Evolutionary conservation across 768 basidiomycete genomes (phyloP).

Genomic region (Sarcodon sp.): DNA sequence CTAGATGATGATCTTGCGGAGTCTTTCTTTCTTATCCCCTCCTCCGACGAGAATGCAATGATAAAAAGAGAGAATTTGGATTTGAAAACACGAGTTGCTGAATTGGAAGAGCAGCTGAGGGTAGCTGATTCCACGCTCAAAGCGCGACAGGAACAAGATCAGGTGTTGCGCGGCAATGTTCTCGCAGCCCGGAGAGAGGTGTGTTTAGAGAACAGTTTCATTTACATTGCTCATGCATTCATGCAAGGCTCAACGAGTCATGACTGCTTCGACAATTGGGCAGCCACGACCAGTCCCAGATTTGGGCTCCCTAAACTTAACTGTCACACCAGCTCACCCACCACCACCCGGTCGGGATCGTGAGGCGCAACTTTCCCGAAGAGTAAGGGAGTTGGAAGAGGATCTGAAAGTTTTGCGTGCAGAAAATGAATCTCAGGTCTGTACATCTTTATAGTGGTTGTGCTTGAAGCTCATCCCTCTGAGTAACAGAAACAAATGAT

Average conservation of each 20-base stretch:
- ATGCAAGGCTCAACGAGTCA: conserved; percentile 62
- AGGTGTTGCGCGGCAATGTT: conserved; percentile 72
- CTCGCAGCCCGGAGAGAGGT: conserved; percentile 59
- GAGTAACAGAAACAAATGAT: conserved; percentile 65
- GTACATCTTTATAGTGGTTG: conserved; percentile 12
- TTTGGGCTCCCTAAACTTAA: conserved; percentile 44
- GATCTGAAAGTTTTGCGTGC: conserved; percentile 46
- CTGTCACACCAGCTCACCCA: conserved; percentile 32
- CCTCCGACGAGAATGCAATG: conserved; percentile 35
- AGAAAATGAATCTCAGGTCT: conserved; percentile 78
- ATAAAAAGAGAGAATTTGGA: conserved; percentile 56
- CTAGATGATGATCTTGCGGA: conserved; percentile 62
- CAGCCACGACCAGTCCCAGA: conserved; percentile 25
- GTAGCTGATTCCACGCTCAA: conserved; percentile 52
- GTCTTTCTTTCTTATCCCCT: conserved; percentile 67
- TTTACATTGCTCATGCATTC: background rate
- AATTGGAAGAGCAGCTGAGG: conserved; percentile 43
- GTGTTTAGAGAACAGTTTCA: conserved; percentile 7
- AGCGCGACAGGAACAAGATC: conserved; percentile 66
- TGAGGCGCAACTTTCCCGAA: conserved; percentile 33
- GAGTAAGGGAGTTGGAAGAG: conserved; percentile 68
- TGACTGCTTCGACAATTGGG: conserved; percentile 53
- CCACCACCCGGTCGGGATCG: conserved; percentile 40
- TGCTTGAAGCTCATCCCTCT: conserved; percentile 6
- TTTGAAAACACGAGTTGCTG: conserved; percentile 49